phyloP scores from a whole-genome alignment of 805 yeast genomes.

The Sugiyamaella boreocaroliniensis region DNA sequence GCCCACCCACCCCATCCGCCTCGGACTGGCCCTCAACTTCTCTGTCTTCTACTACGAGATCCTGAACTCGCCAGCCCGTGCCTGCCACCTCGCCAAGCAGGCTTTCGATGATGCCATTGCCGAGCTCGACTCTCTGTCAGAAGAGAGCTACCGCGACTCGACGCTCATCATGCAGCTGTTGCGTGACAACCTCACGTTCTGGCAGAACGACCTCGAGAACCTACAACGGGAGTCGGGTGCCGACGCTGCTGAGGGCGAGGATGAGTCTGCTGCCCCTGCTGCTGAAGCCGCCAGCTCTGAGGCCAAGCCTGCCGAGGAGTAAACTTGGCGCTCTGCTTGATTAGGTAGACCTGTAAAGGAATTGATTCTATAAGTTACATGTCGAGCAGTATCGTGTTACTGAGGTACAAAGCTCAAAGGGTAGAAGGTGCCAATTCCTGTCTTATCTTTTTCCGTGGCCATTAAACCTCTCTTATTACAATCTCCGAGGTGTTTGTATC shows the following conservation, averaged over 20 bases:
- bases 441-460: too few species aligned
- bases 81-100: slow-evolving; percentile 97
- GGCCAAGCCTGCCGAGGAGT: slow-evolving; percentile 9
- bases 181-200: slow-evolving; percentile 95
- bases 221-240: slow-evolving; percentile 13
- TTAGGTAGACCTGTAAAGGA: neutral
- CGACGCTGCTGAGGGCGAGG: slow-evolving; percentile 12
- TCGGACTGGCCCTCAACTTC: slow-evolving; percentile 96
- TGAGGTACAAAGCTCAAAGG: too few species aligned
- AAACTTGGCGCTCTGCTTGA: neutral
- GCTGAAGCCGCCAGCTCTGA: slow-evolving; percentile 14
- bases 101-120: slow-evolving; percentile 99
- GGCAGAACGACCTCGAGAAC: slow-evolving; percentile 63
- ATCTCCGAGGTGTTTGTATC: too few species aligned
- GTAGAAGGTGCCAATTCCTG: too few species aligned
- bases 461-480: too few species aligned
- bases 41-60: slow-evolving; percentile 98
- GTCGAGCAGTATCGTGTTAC: too few species aligned
- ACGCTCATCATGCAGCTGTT: slow-evolving; percentile 97
- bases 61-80: slow-evolving; percentile 95
- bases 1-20: slow-evolving; percentile 98
- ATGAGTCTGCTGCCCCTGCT: slow-evolving; percentile 9
- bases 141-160: slow-evolving; percentile 96
- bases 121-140: slow-evolving; percentile 93
- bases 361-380: neutral